Evolutionary conservation across 2,329 filamentous ascomycete genomes (phyloP).

Genomic region (Colletotrichum sp.): DNA sequence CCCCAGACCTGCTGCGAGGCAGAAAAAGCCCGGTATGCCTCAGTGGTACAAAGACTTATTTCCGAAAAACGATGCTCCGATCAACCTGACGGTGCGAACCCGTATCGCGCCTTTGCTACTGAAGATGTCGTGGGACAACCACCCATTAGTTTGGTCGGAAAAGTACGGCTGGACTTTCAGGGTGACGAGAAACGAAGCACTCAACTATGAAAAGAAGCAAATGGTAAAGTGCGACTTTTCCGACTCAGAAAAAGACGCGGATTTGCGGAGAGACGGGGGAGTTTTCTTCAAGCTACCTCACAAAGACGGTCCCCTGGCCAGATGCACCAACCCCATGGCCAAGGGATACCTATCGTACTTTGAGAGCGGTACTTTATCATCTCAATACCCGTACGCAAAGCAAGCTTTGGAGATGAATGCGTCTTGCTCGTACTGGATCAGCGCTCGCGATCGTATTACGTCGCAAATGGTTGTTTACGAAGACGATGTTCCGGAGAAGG

Average conservation of each 20-base stretch:
- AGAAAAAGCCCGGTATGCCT: constrained; percentile 95
- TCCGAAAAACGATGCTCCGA: constrained; percentile 67
- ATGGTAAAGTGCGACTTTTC: constrained; percentile 78
- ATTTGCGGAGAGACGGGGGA: constrained; percentile 68
- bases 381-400: constrained; percentile 88
- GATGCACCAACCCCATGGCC: constrained; percentile 87
- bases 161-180: constrained; percentile 92
- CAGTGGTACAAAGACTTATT: constrained; percentile 97
- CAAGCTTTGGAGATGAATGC: constrained; percentile 98
- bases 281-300: constrained; percentile 94
- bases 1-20: constrained; percentile 76
- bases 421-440: constrained; percentile 99
- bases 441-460: constrained; percentile 88
- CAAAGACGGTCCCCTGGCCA: constrained; percentile 86
- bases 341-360: constrained; percentile 93
- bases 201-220: constrained; percentile 72
- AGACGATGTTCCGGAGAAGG: constrained; percentile 53
- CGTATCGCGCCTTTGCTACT: constrained; percentile 86
- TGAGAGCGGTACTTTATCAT: constrained; percentile 85
- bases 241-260: constrained; percentile 69
- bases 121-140: constrained; percentile 84
- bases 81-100: constrained; percentile 84
- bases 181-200: constrained; percentile 66
- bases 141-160: constrained; percentile 92
- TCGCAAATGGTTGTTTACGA: constrained; percentile 96